Base-by-base conservation (phyloP, 2,329 filamentous ascomycete genomes). In the Aspergillus felis region DNA sequence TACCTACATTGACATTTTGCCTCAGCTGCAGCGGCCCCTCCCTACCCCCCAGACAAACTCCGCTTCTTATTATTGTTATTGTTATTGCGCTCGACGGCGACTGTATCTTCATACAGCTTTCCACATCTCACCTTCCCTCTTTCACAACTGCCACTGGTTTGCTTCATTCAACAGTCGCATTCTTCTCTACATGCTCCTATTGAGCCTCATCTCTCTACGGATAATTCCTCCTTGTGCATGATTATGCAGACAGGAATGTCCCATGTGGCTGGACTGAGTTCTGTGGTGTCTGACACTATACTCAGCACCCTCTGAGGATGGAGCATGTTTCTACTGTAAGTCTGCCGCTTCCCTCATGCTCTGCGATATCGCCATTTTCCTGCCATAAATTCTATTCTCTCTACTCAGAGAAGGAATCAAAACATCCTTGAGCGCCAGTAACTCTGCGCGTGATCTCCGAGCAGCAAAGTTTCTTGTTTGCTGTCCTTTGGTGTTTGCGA, bases 281-380 rank as follows among this genome's bases (percentile, higher is more conserved):
- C 64, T 58, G 65, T 66, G 67, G 65, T 72, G 68, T 58, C 63
- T 66, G 62, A 62, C 62, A 65, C 69, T 67, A 58, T 65, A 61
- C 62, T 64, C 64, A 56, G 64, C 62, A 57, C 61, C 57, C 63
- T 66, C 61, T 69, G 65, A 73, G 64, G 57, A 74, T 75, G 71
- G 73, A 76, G 67, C 73, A 76, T 72, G 65, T 76, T 63, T 74
- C 74, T 61, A 74, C 73, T 55, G 74, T 76, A 67, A 70, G 69
- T 59, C 32, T 47, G 28, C 47, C 25, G 29, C 48, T 42, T 50
- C 49, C 54, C 55, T 32, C 28, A 38, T 46, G 44, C 25, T 53
- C 25, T 56, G 53, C 35, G 44, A 32, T 53, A 38, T 48, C 41
- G 38, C 46, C 48, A 25, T 55, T 57, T 14, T 44, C 22, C 51